Evolutionary conservation across 176 grass and related monocot genomes (phyloP).

Genomic region (Lolium multiflorum): DNA sequence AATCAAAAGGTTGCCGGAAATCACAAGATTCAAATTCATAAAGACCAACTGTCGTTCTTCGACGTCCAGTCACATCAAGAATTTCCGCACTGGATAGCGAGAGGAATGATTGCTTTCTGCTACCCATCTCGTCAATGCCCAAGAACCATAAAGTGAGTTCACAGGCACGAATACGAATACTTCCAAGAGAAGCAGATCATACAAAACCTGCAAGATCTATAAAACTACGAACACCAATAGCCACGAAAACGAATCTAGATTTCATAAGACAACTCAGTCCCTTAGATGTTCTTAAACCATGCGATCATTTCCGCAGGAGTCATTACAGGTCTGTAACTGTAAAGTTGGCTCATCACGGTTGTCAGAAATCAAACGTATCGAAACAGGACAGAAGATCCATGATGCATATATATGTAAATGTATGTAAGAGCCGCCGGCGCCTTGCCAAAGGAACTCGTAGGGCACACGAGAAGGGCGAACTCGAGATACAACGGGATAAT

Average conservation of each 20-base stretch:
- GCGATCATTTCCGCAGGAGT: conserved; percentile 79
- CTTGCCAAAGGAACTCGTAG: background rate
- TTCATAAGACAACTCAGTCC: conserved; percentile 53
- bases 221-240: accelerated
- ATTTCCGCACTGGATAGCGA: conserved; percentile 75
- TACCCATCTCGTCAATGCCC: conserved; percentile 32
- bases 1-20: no score
- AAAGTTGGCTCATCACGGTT: conserved; percentile 52
- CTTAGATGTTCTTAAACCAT: conserved; percentile 80
- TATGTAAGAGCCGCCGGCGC: conserved; percentile 58
- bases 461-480: conserved; percentile 30
- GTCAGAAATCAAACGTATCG: background rate
- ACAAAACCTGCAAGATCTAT: background rate
- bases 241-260: background rate
- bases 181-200: conserved; percentile 32
- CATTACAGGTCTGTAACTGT: conserved; percentile 79
- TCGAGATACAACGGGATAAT: conserved; percentile 59
- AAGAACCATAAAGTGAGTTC: conserved; percentile 7
- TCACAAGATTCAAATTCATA: no score
- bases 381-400: no score
- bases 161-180: conserved; percentile 8
- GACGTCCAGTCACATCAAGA: no score
- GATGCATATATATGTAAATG: conserved; percentile 47
- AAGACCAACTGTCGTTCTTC: no score
- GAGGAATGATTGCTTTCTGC: conserved; percentile 53